Evolutionary conservation across 495 filamentous ascomycete genomes (phyloP).

Genomic region (Oidiodendron maius): DNA sequence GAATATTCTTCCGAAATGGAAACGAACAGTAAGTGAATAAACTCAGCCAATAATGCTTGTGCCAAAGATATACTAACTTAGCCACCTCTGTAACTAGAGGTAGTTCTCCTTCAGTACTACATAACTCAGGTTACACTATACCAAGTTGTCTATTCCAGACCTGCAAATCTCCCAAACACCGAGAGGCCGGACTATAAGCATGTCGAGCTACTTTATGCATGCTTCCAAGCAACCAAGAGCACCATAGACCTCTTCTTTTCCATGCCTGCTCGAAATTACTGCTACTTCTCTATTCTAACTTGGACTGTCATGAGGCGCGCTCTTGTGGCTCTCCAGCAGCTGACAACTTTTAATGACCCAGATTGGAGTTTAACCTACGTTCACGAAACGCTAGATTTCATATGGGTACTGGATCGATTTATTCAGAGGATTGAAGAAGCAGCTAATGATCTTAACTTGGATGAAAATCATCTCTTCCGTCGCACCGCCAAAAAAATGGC

Average conservation of each 20-base stretch:
- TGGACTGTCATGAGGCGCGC: constrained; percentile 33
- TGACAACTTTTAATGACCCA: constrained; percentile 33
- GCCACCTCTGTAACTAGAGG: background rate
- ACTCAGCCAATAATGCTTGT: background rate
- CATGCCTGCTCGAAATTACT: constrained; percentile 20
- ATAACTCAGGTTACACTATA: background rate
- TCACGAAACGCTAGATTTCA: constrained; percentile 27
- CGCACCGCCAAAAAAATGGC: background rate
- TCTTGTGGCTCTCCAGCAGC: constrained; percentile 31
- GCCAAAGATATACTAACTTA: background rate
- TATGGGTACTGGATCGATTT: constrained; percentile 23
- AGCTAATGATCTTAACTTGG: no score
- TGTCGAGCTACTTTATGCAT: constrained; percentile 19
- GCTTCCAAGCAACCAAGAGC: constrained; percentile 29
- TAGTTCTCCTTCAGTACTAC: constrained; percentile 1
- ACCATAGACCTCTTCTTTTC: constrained; percentile 30
- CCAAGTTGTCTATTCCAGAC: constrained; percentile 6
- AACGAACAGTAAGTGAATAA: background rate
- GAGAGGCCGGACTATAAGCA: constrained; percentile 12
- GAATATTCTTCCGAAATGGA: background rate
- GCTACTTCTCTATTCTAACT: constrained; percentile 29
- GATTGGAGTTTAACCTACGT: constrained; percentile 34
- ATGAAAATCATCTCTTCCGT: background rate
- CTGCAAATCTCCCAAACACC: background rate
- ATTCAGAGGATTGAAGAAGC: no score